Percentiles rank a stretch among this genome's conserved stretches.
phyloP scores from a whole-genome alignment of 2,329 filamentous ascomycete genomes.

The Grosmannia clavigera region DNA sequence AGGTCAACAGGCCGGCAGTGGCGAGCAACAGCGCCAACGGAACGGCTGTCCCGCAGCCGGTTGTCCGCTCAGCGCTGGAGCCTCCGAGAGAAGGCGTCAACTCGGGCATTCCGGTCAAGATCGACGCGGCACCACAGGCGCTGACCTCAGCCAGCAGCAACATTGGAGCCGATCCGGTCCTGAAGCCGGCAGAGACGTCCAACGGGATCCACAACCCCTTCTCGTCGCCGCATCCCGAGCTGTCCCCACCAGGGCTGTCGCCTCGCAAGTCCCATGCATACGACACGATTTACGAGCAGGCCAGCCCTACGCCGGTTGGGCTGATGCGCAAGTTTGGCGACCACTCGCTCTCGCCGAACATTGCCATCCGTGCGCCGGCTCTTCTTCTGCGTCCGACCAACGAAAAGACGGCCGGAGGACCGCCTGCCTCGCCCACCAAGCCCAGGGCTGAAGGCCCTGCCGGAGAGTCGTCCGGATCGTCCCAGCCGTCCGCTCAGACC shows the following conservation, averaged over 20 bases:
- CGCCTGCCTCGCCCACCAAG: neutral
- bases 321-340: neutral
- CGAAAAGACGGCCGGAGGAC: neutral
- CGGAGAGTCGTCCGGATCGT: neutral
- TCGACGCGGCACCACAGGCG: neutral
- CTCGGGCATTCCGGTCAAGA: constrained; percentile 4
- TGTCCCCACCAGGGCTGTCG: constrained; percentile 28
- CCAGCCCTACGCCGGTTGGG: constrained; percentile 14
- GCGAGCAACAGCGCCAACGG: neutral
- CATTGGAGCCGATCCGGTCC: neutral
- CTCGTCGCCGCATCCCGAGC: constrained; percentile 28
- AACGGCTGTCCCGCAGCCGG: constrained; percentile 9
- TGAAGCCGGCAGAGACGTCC: constrained; percentile 10
- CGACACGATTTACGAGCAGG: constrained; percentile 23
- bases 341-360: neutral
- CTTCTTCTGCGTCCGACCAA: constrained; percentile 3
- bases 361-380: constrained; percentile 7
- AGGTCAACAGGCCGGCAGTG: constrained; percentile 29
- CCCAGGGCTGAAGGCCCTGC: neutral
- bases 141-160: neutral
- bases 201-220: constrained; percentile 26
- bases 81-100: neutral
- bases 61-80: constrained; percentile 4
- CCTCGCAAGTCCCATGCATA: constrained; percentile 27
- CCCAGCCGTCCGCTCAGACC: neutral